Percentiles rank a stretch among this genome's conserved stretches.
Conservation (phyloP, 2,329 filamentous ascomycete genomes). For the Trichoderma harzianum region DNA sequence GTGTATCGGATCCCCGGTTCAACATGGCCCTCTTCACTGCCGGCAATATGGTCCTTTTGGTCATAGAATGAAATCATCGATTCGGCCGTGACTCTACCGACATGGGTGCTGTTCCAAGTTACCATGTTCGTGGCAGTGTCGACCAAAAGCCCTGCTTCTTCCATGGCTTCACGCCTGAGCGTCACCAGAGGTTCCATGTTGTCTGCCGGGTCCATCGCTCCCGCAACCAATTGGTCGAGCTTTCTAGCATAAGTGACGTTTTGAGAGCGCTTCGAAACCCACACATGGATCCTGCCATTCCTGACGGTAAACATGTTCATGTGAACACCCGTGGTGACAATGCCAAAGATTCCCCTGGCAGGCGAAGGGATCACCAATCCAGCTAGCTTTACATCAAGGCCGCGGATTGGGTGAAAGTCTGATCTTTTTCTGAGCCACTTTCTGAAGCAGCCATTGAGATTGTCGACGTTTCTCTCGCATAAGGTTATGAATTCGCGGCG, state of each 20-base stretch:
- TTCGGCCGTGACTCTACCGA: slow-evolving; percentile 27
- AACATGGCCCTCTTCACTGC: slow-evolving; percentile 32
- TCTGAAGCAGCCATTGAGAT: slow-evolving; percentile 27
- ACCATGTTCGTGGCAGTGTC: slow-evolving; percentile 25
- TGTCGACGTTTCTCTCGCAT: slow-evolving; percentile 27
- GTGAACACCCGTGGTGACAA: slow-evolving; percentile 37
- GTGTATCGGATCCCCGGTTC: slow-evolving; percentile 39
- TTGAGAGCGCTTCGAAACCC: slow-evolving; percentile 33
- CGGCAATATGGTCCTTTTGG: slow-evolving; percentile 31
- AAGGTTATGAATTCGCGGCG: slow-evolving; percentile 24
- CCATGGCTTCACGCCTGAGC: slow-evolving; percentile 32
- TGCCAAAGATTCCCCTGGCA: slow-evolving; percentile 34
- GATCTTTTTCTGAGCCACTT: slow-evolving; percentile 26
- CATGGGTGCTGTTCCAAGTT: slow-evolving; percentile 15
- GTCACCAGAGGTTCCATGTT: slow-evolving; percentile 27
- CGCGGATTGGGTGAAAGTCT: slow-evolving; percentile 31
- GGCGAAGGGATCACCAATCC: slow-evolving; percentile 32
- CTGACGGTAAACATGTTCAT: slow-evolving; percentile 36
- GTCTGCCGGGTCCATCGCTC: slow-evolving; percentile 33
- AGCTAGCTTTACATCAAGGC: slow-evolving; percentile 21
- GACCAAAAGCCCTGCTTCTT: slow-evolving; percentile 33
- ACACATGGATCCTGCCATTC: slow-evolving; percentile 29
- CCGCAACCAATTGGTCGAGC: slow-evolving; percentile 37
- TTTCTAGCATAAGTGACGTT: slow-evolving; percentile 33
- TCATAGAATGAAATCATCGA: slow-evolving; percentile 35